phyloP scores from a whole-genome alignment of 331 rosid species.

The Phaseolus coccineus region DNA sequence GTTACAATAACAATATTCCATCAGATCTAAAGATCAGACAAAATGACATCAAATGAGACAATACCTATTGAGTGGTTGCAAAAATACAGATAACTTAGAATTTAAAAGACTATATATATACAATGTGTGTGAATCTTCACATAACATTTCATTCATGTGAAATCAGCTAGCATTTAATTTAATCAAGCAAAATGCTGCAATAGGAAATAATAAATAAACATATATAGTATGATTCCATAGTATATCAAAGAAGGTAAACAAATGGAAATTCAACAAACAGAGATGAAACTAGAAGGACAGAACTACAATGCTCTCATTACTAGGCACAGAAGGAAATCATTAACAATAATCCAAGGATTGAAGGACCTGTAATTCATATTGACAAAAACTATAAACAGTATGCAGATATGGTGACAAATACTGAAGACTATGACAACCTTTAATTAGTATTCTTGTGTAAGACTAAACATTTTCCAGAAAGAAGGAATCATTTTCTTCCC shows the following conservation, averaged over 20 bases:
- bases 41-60: neutral
- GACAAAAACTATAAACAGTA: neutral
- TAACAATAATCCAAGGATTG: neutral
- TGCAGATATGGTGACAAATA: neutral
- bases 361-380: neutral
- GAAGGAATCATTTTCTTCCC: neutral
- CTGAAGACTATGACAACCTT: too few relatives aligned
- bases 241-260: neutral
- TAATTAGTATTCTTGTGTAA: neutral
- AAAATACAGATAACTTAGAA: neutral
- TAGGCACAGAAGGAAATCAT: too few relatives aligned
- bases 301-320: neutral
- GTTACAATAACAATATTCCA: neutral
- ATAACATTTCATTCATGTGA: neutral
- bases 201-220: neutral
- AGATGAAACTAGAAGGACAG: neutral
- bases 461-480: neutral
- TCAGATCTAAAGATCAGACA: neutral
- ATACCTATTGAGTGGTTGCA: neutral
- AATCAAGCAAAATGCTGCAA: slow-evolving; percentile 1
- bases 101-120: neutral
- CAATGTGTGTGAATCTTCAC: neutral
- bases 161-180: neutral
- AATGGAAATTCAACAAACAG: neutral
- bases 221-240: neutral